These are phyloP conservation scores for Fraxinus dipetala DNA, from an alignment of 305 asterid genomes.

Conservation along the genomic window DNA sequence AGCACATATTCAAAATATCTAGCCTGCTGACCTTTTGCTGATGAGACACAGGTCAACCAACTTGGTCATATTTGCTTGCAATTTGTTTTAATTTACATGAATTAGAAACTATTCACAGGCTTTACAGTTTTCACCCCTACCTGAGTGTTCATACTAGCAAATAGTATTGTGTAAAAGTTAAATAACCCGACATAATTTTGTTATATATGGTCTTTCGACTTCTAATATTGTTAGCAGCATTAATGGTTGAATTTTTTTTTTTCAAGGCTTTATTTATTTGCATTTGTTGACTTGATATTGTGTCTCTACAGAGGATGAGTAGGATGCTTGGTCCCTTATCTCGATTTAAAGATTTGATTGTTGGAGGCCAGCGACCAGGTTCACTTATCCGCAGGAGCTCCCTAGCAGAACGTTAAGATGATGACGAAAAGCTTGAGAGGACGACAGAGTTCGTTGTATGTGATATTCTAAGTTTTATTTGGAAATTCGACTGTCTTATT, in stretches of 20 bases:
- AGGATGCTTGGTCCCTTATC: constrained; percentile 41
- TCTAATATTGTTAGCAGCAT: not conserved
- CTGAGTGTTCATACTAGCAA: not conserved
- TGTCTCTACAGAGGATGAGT: constrained; percentile 33
- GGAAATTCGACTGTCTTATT: not conserved
- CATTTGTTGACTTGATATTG: not conserved
- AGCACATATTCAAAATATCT: not conserved
- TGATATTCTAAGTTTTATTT: not conserved
- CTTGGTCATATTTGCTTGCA: not conserved
- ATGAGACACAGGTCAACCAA: not conserved
- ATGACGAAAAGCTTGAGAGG: not conserved
- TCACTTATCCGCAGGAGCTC: constrained; percentile 29
- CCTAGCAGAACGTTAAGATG: constrained; percentile 29
- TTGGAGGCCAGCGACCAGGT: constrained; percentile 28
- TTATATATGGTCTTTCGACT: not conserved
- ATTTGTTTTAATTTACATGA: not conserved
- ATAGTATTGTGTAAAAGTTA: not conserved
- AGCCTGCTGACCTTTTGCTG: not conserved
- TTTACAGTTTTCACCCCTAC: not conserved
- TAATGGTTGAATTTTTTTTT: not conserved
- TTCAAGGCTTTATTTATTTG: not conserved
- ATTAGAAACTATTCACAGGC: not conserved
- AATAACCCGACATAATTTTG: not conserved
- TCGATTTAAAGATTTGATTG: constrained; percentile 34
- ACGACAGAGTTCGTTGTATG: not conserved